Percentiles rank a stretch among this genome's conserved stretches.
Evolutionary conservation across 2,329 filamentous ascomycete species (phyloP).

Genomic region (Cordyceps cateniannulata): DNA sequence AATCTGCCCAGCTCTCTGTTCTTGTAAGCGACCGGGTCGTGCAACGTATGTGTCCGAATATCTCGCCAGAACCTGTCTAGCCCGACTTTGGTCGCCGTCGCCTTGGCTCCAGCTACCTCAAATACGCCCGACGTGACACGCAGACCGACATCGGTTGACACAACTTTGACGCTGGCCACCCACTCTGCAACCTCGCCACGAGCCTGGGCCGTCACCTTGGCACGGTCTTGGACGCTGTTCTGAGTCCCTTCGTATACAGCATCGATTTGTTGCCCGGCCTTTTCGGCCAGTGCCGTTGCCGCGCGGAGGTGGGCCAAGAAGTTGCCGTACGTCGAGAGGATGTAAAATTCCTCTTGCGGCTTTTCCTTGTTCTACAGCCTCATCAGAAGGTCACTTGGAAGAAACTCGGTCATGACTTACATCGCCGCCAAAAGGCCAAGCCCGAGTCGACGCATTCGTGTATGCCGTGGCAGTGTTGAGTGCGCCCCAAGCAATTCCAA

Average conservation of each 20-base stretch:
- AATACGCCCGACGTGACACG: conserved; percentile 55
- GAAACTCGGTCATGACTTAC: conserved; percentile 25
- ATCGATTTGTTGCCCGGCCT: conserved; percentile 43
- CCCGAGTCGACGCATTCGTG: conserved; percentile 48
- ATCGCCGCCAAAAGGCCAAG: conserved; percentile 60
- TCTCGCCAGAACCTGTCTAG: conserved; percentile 62
- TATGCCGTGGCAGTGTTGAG: conserved; percentile 50
- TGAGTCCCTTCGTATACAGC: conserved; percentile 35
- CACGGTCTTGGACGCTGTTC: conserved; percentile 30
- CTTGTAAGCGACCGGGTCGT: conserved; percentile 64
- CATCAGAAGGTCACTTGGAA: conserved; percentile 4
- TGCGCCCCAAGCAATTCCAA: conserved; percentile 55
- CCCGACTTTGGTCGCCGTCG: conserved; percentile 51
- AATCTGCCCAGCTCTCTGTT: conserved; percentile 55
- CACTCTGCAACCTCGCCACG: conserved; percentile 57
- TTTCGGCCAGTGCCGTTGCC: conserved; percentile 51
- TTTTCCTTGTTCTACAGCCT: conserved; percentile 42
- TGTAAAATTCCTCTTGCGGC: conserved; percentile 57
- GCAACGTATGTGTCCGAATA: conserved; percentile 57
- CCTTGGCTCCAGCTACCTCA: conserved; percentile 54
- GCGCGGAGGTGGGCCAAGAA: conserved; percentile 57
- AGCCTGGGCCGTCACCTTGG: conserved; percentile 40
- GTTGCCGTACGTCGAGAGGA: conserved; percentile 58
- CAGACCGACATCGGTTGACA: conserved; percentile 53
- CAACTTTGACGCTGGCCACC: conserved; percentile 56